phyloP scores from a whole-genome alignment of 2,329 filamentous ascomycete species.

The Cladobotryum mycophilum region DNA sequence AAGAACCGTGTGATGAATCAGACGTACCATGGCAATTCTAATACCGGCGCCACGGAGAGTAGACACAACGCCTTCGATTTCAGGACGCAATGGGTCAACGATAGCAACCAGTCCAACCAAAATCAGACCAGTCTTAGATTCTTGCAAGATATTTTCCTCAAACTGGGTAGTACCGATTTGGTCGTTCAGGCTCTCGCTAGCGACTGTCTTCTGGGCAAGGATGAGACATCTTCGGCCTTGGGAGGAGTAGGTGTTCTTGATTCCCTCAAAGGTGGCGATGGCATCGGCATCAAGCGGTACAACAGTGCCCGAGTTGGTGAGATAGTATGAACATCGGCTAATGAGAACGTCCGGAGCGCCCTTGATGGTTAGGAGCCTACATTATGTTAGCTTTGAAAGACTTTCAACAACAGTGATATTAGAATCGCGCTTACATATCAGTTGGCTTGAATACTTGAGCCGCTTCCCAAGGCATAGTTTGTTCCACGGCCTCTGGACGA shows the following conservation, averaged over 20 bases:
- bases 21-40: conserved; percentile 64
- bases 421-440: conserved; percentile 30
- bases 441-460: conserved; percentile 27
- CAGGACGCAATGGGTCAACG: conserved; percentile 69
- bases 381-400: background rate
- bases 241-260: conserved; percentile 63
- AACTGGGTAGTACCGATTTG: conserved; percentile 36
- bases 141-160: conserved; percentile 51
- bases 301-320: conserved; percentile 49
- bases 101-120: conserved; percentile 72
- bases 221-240: conserved; percentile 63
- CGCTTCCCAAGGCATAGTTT: conserved; percentile 33
- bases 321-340: conserved; percentile 51
- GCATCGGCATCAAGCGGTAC: conserved; percentile 42
- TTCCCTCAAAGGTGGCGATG: conserved; percentile 42
- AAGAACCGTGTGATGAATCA: background rate
- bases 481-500: conserved; percentile 23
- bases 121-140: conserved; percentile 52
- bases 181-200: conserved; percentile 31
- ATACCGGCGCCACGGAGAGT: conserved; percentile 65
- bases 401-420: background rate
- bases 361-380: conserved; percentile 64
- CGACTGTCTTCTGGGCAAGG: conserved; percentile 55
- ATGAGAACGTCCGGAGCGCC: conserved; percentile 72
- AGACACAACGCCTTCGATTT: conserved; percentile 61